Base-by-base conservation (phyloP, 2,329 filamentous ascomycete genomes). In the Cladorrhinum sp. region DNA sequence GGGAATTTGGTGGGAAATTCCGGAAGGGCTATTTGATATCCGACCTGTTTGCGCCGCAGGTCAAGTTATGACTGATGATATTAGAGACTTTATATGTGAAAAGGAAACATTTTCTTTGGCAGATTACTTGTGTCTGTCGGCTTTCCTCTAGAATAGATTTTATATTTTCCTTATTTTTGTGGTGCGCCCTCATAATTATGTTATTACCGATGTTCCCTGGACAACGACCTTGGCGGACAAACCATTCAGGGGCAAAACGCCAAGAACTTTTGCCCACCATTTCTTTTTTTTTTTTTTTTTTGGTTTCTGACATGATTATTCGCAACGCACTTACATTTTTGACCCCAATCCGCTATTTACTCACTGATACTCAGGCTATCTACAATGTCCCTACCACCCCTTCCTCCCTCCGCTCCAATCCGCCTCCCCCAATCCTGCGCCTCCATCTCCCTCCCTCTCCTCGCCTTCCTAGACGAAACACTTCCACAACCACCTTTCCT, bases 391-490 rank as follows among this genome's bases (percentile, higher is more conserved):
- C 26, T 66, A 24, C 64, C 64, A 49, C 3, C 28, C 16, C 21
- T 64, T 10, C 16, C 42, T 9, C 7, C 42, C n/a, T 60, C 55
- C 16, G 12, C 24, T 10, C 61, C 65, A 20, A 51, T 53, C 23
- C 59, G 65, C 3, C 57, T 65, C 30, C 56, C 62, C n/a, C 42
- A 52, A 20, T 63, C 59, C 24, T 67, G 65, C 57, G 57, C 57
- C 12, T 67, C 65, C 18, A 55, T 67, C 46, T 67, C 65, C 20
- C 50, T 63, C 6, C 48, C 55, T 1, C 62, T 67, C 14, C 60
- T 67, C 50, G n/a, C 28, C 30, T 48, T 63, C n/a, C 64, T 67
- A 26, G 18, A 67, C 30, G 10, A 16, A 10, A 39, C 57, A 53
- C 59, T 67, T 2, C 64, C 65, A 10, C 12, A 30, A 21, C 63